Percentiles rank a stretch among this genome's conserved stretches.
These are phyloP conservation scores for Xylaria scruposa DNA, from an alignment of 495 filamentous ascomycete genomes.

Conservation along the genomic window DNA sequence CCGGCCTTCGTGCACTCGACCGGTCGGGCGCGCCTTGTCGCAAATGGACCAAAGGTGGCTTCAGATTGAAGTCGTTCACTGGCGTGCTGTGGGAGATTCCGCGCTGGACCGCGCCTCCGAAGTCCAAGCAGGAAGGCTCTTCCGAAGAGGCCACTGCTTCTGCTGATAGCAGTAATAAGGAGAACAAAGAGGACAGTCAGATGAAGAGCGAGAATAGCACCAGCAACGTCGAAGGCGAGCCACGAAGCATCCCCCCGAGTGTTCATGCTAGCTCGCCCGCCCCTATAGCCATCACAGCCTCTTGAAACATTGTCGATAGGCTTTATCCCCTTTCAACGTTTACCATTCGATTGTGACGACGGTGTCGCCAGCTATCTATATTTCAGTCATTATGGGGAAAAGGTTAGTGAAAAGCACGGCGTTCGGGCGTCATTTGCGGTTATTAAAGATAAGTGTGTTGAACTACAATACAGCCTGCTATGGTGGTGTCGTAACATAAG, in stretches of 20 bases:
- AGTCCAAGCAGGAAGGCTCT: constrained; percentile 45
- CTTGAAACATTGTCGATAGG: constrained; percentile 19
- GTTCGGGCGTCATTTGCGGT: constrained; percentile 21
- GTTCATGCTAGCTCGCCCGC: constrained; percentile 54
- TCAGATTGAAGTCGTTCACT: constrained; percentile 91
- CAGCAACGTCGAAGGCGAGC: constrained; percentile 60
- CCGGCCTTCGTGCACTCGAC: constrained; percentile 90
- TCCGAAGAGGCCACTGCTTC: constrained; percentile 49
- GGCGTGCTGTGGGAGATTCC: constrained; percentile 84
- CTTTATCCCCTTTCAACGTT: not conserved
- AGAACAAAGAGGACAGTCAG: constrained; percentile 73
- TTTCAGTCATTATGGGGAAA: constrained; percentile 30
- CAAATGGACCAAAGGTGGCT: constrained; percentile 82
- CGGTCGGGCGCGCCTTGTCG: constrained; percentile 88
- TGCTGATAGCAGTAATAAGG: constrained; percentile 77
- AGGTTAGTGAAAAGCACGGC: constrained; percentile 26
- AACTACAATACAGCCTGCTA: not conserved
- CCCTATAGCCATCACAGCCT: constrained; percentile 42
- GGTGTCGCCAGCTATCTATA: not conserved
- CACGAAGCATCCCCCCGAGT: constrained; percentile 49
- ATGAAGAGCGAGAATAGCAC: constrained; percentile 75
- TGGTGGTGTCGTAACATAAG: not conserved
- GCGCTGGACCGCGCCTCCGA: constrained; percentile 79
- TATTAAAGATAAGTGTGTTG: constrained; percentile 3
- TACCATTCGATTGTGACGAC: constrained; percentile 12